phyloP scores from a whole-genome alignment of 2,329 filamentous ascomycete species.

The Beauveria asiatica region DNA sequence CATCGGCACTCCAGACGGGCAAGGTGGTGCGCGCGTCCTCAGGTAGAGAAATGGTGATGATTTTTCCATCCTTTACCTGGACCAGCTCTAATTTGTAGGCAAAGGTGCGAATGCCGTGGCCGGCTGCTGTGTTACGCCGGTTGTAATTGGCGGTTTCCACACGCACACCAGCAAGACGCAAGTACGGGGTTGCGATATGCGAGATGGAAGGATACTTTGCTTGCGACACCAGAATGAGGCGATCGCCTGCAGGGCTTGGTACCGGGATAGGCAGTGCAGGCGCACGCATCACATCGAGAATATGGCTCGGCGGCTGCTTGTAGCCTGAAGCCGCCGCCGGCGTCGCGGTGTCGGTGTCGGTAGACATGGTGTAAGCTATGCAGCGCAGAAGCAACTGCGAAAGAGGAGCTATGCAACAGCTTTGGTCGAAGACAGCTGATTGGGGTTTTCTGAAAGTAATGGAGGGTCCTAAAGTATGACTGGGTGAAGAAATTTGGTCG shows the following conservation, averaged over 20 bases:
- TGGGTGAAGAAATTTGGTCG: not conserved
- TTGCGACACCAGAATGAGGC: slow-evolving; percentile 1
- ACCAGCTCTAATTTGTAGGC: slow-evolving; percentile 6
- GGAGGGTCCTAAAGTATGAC: not conserved
- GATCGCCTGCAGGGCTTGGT: not conserved
- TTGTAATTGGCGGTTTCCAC: slow-evolving; percentile 4
- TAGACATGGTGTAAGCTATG: slow-evolving; percentile 1
- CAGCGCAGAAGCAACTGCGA: not conserved
- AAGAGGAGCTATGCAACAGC: not conserved
- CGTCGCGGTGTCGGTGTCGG: slow-evolving; percentile 5
- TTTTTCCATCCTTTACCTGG: not conserved
- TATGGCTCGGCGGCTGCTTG: not conserved
- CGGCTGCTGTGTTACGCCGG: not conserved
- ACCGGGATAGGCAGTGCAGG: not conserved
- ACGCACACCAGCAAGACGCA: slow-evolving; percentile 5
- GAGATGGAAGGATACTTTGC: slow-evolving; percentile 3
- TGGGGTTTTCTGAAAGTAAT: not conserved
- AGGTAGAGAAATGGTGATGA: not conserved
- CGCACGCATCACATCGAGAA: slow-evolving; percentile 7
- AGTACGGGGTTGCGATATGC: not conserved
- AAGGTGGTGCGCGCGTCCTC: not conserved
- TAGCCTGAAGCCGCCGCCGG: slow-evolving; percentile 3
- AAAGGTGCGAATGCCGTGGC: slow-evolving; percentile 6
- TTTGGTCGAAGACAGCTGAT: not conserved
- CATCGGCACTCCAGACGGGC: slow-evolving; percentile 4